Evolutionary conservation across 306 rosid species (phyloP), one percentile per base, ranked within the genome.

Genomic region (Quercus alba): DNA sequence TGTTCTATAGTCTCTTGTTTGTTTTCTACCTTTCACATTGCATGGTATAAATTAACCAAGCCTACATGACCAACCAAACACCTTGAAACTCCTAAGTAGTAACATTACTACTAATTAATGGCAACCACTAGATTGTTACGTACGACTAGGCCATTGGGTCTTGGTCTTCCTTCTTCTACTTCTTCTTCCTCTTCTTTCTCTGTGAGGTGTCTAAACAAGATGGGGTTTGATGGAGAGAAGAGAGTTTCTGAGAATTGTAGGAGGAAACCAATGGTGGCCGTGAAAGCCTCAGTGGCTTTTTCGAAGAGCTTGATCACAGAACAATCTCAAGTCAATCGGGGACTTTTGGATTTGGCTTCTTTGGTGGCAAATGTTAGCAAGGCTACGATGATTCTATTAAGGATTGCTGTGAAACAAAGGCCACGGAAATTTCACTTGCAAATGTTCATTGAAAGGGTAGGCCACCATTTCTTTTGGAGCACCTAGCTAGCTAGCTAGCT

Each of bases 371-470:
- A 70, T 55, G 72, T 9, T 5, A 73, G 56, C 63, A 73, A 7
- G 46, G 78, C 80, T 46, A 3, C 73, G 8, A 20, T 80, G 5
- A 5, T 77, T 77, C 75, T 75, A 13, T 41, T 86, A 41, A 77
- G 77, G 73, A 44, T 52, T 10, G 64, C 84, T 6, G 56, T 68
- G 68, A 78, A 52, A 58, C 73, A 12, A 6, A 79, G 20, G 12
- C 31, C 68, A 19, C 67, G 67, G 73, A 72, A 67, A n/a, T 51
- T 31, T n/a, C 62, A 77, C n/a, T 5, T 77, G 20, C 92, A 89
- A 84, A 76, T 86, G 83, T 54, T 82, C 81, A 57, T 89, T 10
- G 90, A 89, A 76, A 89, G 55, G 85, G 92, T 88, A 64, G 17
- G 56, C 25, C 4, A n/a, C 5, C 3, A 18, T 18, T 31, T 33